Base-by-base conservation (phyloP, 2,329 filamentous ascomycete species). In the Nothophaeocryptopus gaeumannii region DNA sequence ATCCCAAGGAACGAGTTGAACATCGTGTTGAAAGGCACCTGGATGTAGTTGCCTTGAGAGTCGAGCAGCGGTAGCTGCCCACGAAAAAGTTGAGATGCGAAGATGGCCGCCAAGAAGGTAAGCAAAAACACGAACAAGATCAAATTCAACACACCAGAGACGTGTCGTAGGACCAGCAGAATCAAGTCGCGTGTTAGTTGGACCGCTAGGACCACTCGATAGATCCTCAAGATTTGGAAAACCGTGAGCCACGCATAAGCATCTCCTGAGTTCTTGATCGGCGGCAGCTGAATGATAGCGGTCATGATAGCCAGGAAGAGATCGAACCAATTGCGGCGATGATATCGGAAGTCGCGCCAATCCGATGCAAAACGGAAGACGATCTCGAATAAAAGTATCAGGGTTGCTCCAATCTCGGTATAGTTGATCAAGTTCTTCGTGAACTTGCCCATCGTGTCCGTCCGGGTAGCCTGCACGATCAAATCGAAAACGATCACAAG, bases 1-100 rank as follows among this genome's bases (percentile, higher is more conserved):
- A 99, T 97, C 49, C 91, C 93, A 12, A 99, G 76, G 65, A 99
- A 99, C 0, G 90, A 88, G 65, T 97, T 97, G 74, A 86, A 99
- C 32, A 99, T 93, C 34, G 89, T 88, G 65, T 83, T 84, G 67
- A 99, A 99, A 0, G 88, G 87, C 36, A 93, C 81, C 15, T 79
- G 72, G 54, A 88, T 83, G 2, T 79, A 70, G 2, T 86, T 74
- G 2, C 83, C 86, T n/a, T 72, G 67, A 2, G 74, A 69, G 57
- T 89, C 81, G n/a, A 65, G 48, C 9, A 50, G 39, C 0, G 88
- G 85, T 26, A 97, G 81, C 60, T 95, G 85, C 29, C 91, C 91
- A 32, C 93, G 85, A 64, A 99, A 95, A 3, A 99, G 81, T 67
- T 99, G 92, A 1, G 87, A 83, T 5, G 93, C 93, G 62, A 99